Conservation (phyloP, 2,329 filamentous ascomycete species). For the Colletotrichum echinochloae region DNA sequence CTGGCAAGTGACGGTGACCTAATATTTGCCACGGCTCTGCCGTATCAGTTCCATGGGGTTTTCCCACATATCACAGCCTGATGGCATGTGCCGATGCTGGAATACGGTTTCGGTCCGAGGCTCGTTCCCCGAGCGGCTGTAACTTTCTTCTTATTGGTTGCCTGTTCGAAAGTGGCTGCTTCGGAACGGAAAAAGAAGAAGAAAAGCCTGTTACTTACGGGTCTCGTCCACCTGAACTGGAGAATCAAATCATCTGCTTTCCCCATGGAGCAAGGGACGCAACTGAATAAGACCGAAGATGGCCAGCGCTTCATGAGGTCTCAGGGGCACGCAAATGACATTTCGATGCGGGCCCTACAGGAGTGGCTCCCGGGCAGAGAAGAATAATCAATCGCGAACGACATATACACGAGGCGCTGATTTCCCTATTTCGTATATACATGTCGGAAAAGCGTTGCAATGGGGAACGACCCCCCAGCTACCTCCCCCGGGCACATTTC, state of each 20-base stretch:
- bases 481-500: not conserved
- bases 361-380: not conserved
- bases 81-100: slow-evolving; percentile 2
- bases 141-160: slow-evolving; percentile 7
- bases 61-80: slow-evolving; percentile 5
- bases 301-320: not conserved
- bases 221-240: slow-evolving; percentile 2
- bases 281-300: not conserved
- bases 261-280: not conserved
- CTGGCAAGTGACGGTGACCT: slow-evolving; percentile 3
- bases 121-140: slow-evolving; percentile 21
- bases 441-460: not conserved
- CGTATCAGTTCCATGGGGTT: not conserved
- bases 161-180: not conserved
- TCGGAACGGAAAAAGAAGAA: too few species aligned
- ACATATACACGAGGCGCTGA: too few species aligned
- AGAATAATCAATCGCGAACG: not conserved
- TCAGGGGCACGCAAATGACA: not conserved
- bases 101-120: slow-evolving; percentile 15
- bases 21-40: not conserved
- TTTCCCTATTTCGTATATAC: not conserved
- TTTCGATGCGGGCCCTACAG: not conserved
- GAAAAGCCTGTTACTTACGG: slow-evolving; percentile 10
- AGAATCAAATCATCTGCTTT: slow-evolving; percentile 19
- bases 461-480: not conserved